phyloP scores from a whole-genome alignment of 2,329 filamentous ascomycete genomes.

The Trichophyton verrucosum region DNA sequence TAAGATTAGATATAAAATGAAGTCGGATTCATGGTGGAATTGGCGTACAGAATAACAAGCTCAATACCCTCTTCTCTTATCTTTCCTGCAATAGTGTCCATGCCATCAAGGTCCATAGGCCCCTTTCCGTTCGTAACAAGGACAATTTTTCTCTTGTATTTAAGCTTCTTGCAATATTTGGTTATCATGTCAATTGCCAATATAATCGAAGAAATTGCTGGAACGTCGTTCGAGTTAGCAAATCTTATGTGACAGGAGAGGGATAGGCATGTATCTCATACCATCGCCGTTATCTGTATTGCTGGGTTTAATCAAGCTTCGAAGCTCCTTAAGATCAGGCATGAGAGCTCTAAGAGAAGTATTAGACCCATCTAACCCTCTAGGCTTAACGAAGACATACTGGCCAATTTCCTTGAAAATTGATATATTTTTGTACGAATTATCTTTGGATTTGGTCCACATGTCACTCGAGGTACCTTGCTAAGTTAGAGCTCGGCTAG shows the following conservation, averaged over 20 bases:
- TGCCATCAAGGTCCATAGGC: slow-evolving; percentile 56
- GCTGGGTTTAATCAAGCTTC: slow-evolving; percentile 53
- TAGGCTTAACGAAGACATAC: slow-evolving; percentile 35
- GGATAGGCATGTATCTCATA: slow-evolving; percentile 17
- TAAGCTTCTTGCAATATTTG: slow-evolving; percentile 64
- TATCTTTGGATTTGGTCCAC: slow-evolving; percentile 38
- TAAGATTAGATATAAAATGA: slow-evolving; percentile 17
- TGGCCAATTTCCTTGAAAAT: slow-evolving; percentile 55
- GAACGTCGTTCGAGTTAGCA: slow-evolving; percentile 11
- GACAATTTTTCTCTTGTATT: slow-evolving; percentile 68
- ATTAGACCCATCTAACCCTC: slow-evolving; percentile 10
- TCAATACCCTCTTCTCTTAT: slow-evolving; percentile 67
- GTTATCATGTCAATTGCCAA: slow-evolving; percentile 79
- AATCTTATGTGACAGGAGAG: neutral
- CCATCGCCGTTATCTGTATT: slow-evolving; percentile 61
- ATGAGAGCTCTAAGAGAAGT: slow-evolving; percentile 45
- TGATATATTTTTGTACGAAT: slow-evolving; percentile 69
- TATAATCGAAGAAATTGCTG: slow-evolving; percentile 68
- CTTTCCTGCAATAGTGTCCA: slow-evolving; percentile 57
- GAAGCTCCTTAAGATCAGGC: slow-evolving; percentile 55
- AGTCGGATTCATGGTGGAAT: neutral
- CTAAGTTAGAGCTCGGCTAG: slow-evolving; percentile 5
- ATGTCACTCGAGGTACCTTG: slow-evolving; percentile 55
- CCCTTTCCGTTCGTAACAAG: slow-evolving; percentile 74
- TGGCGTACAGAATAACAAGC: slow-evolving; percentile 60